A percentile compares a stretch with the other conserved stretches of the same genome.
phyloP scores from a whole-genome alignment of 345 rosid genomes.

The Salix brachista region DNA sequence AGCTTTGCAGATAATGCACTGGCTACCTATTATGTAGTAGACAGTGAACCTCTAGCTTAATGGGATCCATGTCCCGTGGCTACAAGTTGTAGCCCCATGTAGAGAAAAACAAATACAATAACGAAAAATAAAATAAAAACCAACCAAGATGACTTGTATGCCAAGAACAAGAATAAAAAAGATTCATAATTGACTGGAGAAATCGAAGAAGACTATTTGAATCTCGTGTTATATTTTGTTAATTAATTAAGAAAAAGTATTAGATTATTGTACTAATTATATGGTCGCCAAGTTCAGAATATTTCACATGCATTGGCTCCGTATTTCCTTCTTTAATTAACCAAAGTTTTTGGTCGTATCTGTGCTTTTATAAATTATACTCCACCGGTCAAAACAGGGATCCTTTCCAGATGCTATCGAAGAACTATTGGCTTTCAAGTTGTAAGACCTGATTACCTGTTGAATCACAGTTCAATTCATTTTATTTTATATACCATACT shows the following conservation, averaged over 20 bases:
- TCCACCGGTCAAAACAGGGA: constrained; percentile 12
- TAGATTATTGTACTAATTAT: constrained; percentile 21
- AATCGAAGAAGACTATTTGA: constrained; percentile 4
- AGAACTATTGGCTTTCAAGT: background rate
- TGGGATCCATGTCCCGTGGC: too few species aligned
- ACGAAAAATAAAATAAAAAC: background rate
- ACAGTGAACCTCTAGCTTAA: background rate
- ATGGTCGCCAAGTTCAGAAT: constrained; percentile 18
- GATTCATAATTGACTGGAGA: constrained; percentile 5
- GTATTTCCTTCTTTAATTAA: background rate
- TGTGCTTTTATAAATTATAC: constrained; percentile 8
- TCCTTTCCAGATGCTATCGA: constrained; percentile 9
- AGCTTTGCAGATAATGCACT: too few species aligned
- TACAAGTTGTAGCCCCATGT: background rate
- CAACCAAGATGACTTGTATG: background rate
- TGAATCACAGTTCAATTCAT: too few species aligned
- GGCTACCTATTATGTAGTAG: background rate
- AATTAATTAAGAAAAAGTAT: background rate
- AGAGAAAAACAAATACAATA: too few species aligned
- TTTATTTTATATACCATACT: too few species aligned
- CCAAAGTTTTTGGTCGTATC: background rate
- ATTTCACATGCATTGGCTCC: constrained; percentile 28
- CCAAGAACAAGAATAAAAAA: constrained; percentile 14
- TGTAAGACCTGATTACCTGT: background rate
- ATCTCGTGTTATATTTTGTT: background rate